Base-by-base conservation (phyloP, 2,329 filamentous ascomycete species). In the Phialophora chinensis region DNA sequence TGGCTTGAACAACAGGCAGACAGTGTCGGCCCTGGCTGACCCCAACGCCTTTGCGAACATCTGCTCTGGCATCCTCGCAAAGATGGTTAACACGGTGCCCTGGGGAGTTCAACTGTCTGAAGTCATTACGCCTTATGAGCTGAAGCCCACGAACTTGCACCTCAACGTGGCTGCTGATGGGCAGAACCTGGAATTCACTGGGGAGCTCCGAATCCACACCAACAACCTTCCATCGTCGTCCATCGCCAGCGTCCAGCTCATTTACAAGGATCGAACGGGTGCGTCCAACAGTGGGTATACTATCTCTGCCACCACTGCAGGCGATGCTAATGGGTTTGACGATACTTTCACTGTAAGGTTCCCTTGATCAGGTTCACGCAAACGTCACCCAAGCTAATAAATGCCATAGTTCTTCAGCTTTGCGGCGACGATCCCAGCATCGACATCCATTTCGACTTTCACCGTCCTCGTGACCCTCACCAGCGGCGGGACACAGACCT, bases 141-240 rank as follows among this genome's bases (percentile, higher is more conserved):
- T 72, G 27, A 72, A 72, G 54, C 65, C 68, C 25, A 65, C 52
- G 23, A 64, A 59, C n/a, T 58, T 72, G 11, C 59, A 66, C 14
- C 64, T 72, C 27, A 69, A 71, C 33, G 60, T 71, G 0, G 77
- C 89, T 17, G 78, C 82, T 61, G 72, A 79, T 7, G 83, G 82
- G 17, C 86, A 83, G 11, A 77, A 76, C 12, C 75, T 89, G 66
- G 75, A 77, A 12, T 80, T 88, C 63, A 81, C 81, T 7, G 87
- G 86, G 4, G 81, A 83, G 53, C 86, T 89, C 68, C 83, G 87
- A 25, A 79, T 89, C 42, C 81, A 82, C 63, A 87, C 84, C 1
- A 88, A 84, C 2, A 76, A 78, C 3, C 75, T 83, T 25, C 77
- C 80, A 0, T 72, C 75, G 8, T 76, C 75, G 55, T 76, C 75